Conservation (phyloP, 192 early-diverging fungal genomes). For the Gaertneriomyces sp. region DNA sequence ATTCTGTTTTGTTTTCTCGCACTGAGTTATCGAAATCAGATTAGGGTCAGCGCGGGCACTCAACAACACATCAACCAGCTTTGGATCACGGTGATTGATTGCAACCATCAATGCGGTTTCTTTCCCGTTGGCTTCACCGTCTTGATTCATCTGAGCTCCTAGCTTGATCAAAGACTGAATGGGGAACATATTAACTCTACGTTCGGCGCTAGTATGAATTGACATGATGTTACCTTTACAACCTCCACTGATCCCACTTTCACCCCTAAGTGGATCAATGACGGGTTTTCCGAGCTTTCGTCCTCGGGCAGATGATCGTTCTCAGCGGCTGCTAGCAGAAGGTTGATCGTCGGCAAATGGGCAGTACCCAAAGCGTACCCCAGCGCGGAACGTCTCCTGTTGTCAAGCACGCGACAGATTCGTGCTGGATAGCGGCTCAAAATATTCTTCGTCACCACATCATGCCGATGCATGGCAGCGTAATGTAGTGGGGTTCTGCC, state of each 20-base stretch:
- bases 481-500: constrained; percentile 46
- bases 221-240: background rate
- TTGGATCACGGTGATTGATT: constrained; percentile 6
- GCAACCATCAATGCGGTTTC: constrained; percentile 39
- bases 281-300: background rate
- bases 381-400: constrained; percentile 34
- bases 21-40: background rate
- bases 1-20: background rate
- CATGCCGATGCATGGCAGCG: constrained; percentile 43
- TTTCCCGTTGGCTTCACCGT: constrained; percentile 18
- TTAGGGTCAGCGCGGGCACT: background rate
- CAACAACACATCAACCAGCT: constrained; percentile 12
- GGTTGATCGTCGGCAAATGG: constrained; percentile 15
- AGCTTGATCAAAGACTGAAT: background rate
- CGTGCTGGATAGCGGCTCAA: constrained; percentile 8
- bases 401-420: constrained; percentile 25
- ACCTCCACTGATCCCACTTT: background rate
- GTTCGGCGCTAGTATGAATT: no score
- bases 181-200: no score
- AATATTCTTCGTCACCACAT: constrained; percentile 23
- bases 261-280: background rate
- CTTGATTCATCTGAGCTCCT: constrained; percentile 7
- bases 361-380: constrained; percentile 42
- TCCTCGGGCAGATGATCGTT: background rate
- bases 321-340: constrained; percentile 23